Evolutionary conservation across 495 filamentous ascomycete species (phyloP), one percentile per base, ranked within the genome.

Genomic region (Penicillium bovifimosum): DNA sequence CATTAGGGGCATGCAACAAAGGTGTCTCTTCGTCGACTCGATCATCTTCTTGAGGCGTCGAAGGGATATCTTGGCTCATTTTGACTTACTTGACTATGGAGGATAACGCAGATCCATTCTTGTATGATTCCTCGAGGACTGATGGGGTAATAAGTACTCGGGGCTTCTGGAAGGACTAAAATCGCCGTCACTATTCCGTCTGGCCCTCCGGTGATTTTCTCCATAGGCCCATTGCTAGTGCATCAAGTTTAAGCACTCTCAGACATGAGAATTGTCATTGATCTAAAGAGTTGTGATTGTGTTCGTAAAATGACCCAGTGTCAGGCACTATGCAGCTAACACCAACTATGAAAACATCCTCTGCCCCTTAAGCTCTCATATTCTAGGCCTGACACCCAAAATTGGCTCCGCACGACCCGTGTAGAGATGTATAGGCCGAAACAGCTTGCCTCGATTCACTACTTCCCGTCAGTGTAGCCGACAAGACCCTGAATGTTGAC

Each of bases 371-470:
- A 14, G 8, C 0, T 47, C 10, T 11, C 40, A 70, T 9, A 64
- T 47, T 9, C 50, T 64, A 0, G 61, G 20, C 3, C 35, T 14
- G 3, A n/a, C 9, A 17, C 33, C 14, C 26, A 17, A 18, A 1
- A 9, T 31, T 17, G 35, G 39, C 28, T 17, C 32, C n/a, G 40
- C 48, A 47, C 47, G 36, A 3, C 63, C 63, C 1, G 59, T 64
- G 32, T 68, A 67, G 28, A 71, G 43, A 45, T 69, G 66, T 2
- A 54, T 64, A 13, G 66, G 65, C 7, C 68, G 60, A 51, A 71
- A 62, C 17, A 65, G 57, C 34, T 69, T 69, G n/a, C 68, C 68
- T 32, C 60, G 54, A 27, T 41, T 59, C 34, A 67, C 66, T 69
- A 47, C 18, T 16, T 10, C 8, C 24, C 0, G 20, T 45, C 18